Percentiles rank a stretch among this genome's conserved stretches.
Evolutionary conservation across 2,329 filamentous ascomycete species (phyloP).

Genomic region (Penicillium sp.): DNA sequence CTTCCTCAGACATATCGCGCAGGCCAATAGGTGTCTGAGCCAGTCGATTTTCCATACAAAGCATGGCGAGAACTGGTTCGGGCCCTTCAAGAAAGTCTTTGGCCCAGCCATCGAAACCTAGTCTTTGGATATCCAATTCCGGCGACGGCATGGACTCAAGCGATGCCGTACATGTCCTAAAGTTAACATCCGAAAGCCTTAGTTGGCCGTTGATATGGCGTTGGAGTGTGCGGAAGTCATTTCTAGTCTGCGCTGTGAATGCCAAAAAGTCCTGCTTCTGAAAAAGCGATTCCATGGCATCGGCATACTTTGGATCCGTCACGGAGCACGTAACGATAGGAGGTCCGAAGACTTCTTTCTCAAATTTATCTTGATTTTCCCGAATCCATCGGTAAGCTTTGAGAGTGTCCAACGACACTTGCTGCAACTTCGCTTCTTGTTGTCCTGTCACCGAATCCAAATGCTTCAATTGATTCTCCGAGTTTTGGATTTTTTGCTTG

Average conservation of each 20-base stretch:
- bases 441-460: slow-evolving; percentile 77
- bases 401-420: slow-evolving; percentile 65
- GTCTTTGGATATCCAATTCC: slow-evolving; percentile 57
- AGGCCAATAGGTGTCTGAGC: slow-evolving; percentile 70
- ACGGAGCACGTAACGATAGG: slow-evolving; percentile 80
- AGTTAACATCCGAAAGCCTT: slow-evolving; percentile 70
- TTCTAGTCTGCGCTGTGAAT: slow-evolving; percentile 75
- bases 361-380: slow-evolving; percentile 69
- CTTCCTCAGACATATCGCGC: slow-evolving; percentile 65
- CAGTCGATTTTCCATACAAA: slow-evolving; percentile 74
- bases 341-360: slow-evolving; percentile 78
- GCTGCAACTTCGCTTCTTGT: slow-evolving; percentile 68
- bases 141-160: slow-evolving; percentile 61
- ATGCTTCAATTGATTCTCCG: slow-evolving; percentile 56
- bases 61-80: slow-evolving; percentile 80
- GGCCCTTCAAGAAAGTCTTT: slow-evolving; percentile 81
- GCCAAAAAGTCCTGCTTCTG: slow-evolving; percentile 58
- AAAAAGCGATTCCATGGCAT: slow-evolving; percentile 64
- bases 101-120: slow-evolving; percentile 78
- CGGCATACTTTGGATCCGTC: slow-evolving; percentile 70
- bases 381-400: slow-evolving; percentile 83
- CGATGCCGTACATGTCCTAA: slow-evolving; percentile 65
- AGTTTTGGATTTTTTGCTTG: slow-evolving; percentile 43
- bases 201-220: slow-evolving; percentile 66
- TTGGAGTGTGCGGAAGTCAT: slow-evolving; percentile 76